Percentiles rank a stretch among this genome's conserved stretches.
These are phyloP conservation scores for Exophiala xenobiotica DNA, from an alignment of 2,329 filamentous ascomycete species.

Conservation along the genomic window DNA sequence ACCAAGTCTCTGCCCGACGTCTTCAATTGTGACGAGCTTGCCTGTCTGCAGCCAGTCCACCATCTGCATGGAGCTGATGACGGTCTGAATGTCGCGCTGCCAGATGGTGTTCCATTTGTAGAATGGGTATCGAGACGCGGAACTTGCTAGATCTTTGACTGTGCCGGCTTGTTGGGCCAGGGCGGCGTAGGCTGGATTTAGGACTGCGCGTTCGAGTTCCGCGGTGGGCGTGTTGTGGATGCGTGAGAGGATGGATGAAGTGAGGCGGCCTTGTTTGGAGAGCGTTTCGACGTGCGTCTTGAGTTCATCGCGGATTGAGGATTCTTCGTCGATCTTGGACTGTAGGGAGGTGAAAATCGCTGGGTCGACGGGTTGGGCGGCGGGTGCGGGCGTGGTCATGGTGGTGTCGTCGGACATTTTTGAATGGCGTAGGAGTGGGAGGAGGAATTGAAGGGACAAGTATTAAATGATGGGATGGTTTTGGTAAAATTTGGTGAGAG, in stretches of 20 bases:
- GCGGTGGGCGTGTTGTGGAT: constrained; percentile 81
- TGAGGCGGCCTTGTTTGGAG: constrained; percentile 74
- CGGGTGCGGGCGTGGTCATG: constrained; percentile 37
- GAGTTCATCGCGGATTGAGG: constrained; percentile 75
- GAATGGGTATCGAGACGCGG: constrained; percentile 85
- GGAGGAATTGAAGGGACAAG: too few relatives aligned
- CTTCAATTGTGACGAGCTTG: constrained; percentile 81
- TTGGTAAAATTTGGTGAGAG: neutral
- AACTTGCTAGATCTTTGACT: constrained; percentile 66
- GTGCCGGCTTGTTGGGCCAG: constrained; percentile 72
- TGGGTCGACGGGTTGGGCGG: constrained; percentile 66
- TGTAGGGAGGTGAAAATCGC: constrained; percentile 86
- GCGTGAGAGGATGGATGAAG: constrained; percentile 79
- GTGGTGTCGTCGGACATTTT: constrained; percentile 23
- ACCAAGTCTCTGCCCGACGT: constrained; percentile 75
- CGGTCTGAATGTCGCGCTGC: constrained; percentile 79
- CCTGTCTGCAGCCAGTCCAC: constrained; percentile 55
- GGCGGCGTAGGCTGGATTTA: constrained; percentile 66
- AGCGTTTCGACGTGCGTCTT: constrained; percentile 77
- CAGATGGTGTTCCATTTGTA: constrained; percentile 96
- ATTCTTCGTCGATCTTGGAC: constrained; percentile 84
- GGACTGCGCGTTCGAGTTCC: constrained; percentile 63
- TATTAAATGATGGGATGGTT: neutral
- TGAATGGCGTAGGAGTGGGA: neutral
- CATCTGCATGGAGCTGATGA: constrained; percentile 73